Evolutionary conservation across 1,284 basidiomycete genomes (phyloP).

Genomic region (Meripilus lineatus): DNA sequence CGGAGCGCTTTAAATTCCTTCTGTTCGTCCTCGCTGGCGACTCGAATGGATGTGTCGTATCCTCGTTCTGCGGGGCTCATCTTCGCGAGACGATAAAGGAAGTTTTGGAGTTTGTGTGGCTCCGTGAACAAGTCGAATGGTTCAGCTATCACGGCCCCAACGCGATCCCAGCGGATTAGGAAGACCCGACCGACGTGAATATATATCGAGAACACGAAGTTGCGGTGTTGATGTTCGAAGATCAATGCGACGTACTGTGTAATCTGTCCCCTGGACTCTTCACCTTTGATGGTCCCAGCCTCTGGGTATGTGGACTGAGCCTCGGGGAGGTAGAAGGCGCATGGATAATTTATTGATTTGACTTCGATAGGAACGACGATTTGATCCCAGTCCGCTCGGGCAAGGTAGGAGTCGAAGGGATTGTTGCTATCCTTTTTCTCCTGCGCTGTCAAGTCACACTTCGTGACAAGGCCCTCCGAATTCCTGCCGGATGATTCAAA

Average conservation of each 20-base stretch:
- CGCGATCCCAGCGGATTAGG: neutral
- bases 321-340: too few species aligned
- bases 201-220: neutral
- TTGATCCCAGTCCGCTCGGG: too few species aligned
- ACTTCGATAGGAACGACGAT: too few species aligned
- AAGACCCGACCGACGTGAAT: neutral
- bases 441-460: too few species aligned
- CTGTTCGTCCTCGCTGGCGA: neutral
- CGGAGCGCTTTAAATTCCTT: neutral
- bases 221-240: neutral
- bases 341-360: too few species aligned
- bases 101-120: neutral
- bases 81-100: slow-evolving; percentile 1
- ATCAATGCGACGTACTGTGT: neutral
- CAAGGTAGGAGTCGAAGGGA: too few species aligned
- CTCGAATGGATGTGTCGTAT: neutral
- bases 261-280: neutral
- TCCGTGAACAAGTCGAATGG: neutral
- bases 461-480: too few species aligned
- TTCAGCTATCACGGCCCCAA: neutral
- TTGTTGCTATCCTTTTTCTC: too few species aligned
- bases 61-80: neutral
- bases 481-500: too few species aligned
- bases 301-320: too few species aligned
- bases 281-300: too few species aligned